A percentile compares a stretch with the other conserved stretches of the same genome.
phyloP scores from a whole-genome alignment of 2,329 filamentous ascomycete genomes.

The Ascochyta viciae-villosae region DNA sequence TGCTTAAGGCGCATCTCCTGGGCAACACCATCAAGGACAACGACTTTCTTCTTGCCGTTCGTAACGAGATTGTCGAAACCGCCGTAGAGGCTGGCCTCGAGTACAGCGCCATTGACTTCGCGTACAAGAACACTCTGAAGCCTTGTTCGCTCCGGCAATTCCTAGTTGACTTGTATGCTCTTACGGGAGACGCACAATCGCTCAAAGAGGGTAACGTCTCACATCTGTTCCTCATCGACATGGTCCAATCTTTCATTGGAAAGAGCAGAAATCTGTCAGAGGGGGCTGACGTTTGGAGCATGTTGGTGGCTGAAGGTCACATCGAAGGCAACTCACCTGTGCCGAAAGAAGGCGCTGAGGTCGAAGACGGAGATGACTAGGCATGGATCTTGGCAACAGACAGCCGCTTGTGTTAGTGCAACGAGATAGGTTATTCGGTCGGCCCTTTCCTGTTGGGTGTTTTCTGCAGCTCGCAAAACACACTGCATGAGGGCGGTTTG shows the following conservation, averaged over 20 bases:
- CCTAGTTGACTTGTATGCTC: constrained; percentile 1
- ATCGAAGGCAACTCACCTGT: neutral
- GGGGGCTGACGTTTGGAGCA: neutral
- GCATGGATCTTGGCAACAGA: too few species aligned
- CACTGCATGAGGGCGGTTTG: neutral
- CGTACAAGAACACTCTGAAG: constrained; percentile 1
- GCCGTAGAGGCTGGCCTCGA: neutral
- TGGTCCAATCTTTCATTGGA: neutral
- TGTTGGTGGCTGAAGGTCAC: constrained; percentile 1
- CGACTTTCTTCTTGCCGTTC: neutral
- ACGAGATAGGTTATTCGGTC: too few species aligned
- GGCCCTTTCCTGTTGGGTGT: too few species aligned
- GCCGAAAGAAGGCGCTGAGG: too few species aligned
- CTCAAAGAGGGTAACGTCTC: neutral
- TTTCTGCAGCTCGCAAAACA: neutral
- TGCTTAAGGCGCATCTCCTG: constrained; percentile 7
- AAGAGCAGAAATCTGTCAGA: constrained; percentile 1
- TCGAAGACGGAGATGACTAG: too few species aligned
- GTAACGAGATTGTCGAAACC: neutral
- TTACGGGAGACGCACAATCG: neutral
- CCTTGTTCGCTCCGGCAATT: constrained; percentile 1
- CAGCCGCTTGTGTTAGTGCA: too few species aligned
- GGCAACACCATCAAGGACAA: neutral
- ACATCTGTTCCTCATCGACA: constrained; percentile 4
- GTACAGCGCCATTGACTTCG: neutral